Evolutionary conservation across 2,329 filamentous ascomycete genomes (phyloP).

Genomic region (Fusarium humuli): DNA sequence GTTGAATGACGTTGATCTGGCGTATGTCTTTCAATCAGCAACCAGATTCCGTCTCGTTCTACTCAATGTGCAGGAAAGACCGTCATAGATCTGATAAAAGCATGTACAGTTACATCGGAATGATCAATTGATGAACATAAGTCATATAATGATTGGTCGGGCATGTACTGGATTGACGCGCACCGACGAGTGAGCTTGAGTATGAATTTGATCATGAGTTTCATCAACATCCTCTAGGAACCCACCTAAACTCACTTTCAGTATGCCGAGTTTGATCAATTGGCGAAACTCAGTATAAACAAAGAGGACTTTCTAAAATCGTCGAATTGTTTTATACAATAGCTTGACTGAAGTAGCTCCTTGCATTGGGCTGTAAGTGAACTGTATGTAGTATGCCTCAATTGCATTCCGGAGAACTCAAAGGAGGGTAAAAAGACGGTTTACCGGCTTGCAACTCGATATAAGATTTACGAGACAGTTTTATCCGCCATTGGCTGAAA

Average conservation of each 20-base stretch:
- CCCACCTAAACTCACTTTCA: not conserved
- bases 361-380: not conserved
- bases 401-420: not conserved
- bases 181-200: not conserved
- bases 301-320: not conserved
- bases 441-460: not conserved
- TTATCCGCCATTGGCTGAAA: not conserved
- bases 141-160: not conserved
- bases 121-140: not conserved
- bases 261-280: not conserved
- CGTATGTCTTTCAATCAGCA: slow-evolving; percentile 3
- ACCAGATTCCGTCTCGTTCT: not conserved
- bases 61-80: not conserved
- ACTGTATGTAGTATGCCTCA: not conserved
- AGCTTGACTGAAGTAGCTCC: not conserved
- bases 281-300: not conserved
- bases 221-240: not conserved
- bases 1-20: slow-evolving; percentile 10
- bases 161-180: not conserved
- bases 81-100: not conserved
- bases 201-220: not conserved
- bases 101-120: not conserved
- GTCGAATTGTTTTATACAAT: not conserved
- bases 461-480: not conserved
- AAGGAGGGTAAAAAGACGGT: not conserved